Percentiles rank a stretch among this genome's conserved stretches.
Evolutionary conservation across 2,329 filamentous ascomycete genomes (phyloP).

Genomic region (Cordyceps sp.): DNA sequence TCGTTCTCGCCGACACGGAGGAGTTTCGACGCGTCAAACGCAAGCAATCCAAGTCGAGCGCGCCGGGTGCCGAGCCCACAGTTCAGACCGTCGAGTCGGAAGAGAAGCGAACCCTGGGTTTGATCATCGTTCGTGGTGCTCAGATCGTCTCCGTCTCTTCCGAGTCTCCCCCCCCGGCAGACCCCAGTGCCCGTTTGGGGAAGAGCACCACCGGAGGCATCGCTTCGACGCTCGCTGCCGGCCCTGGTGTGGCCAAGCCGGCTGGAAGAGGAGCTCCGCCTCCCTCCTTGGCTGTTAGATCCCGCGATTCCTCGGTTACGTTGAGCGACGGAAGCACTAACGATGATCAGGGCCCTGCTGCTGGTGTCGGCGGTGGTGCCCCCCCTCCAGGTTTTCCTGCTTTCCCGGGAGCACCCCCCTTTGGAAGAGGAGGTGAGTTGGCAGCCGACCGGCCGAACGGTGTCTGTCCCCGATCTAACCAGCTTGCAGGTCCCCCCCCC

Average conservation of each 20-base stretch:
- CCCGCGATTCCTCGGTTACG: not conserved
- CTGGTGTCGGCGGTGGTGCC: constrained; percentile 60
- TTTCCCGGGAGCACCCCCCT: constrained; percentile 31
- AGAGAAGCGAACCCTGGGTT: constrained; percentile 91
- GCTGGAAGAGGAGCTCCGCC: constrained; percentile 70
- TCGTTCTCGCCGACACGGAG: constrained; percentile 96
- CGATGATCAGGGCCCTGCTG: constrained; percentile 50
- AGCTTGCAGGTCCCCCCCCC: constrained; percentile 24
- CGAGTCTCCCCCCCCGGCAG: constrained; percentile 86
- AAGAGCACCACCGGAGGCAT: constrained; percentile 53
- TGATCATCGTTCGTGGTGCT: constrained; percentile 87
- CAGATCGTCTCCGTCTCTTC: constrained; percentile 91
- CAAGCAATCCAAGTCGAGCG: constrained; percentile 57
- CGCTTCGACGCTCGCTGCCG: constrained; percentile 57
- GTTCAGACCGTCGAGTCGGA: constrained; percentile 68
- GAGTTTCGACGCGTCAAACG: constrained; percentile 87
- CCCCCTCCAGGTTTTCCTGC: constrained; percentile 46
- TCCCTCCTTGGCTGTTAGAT: constrained; percentile 53
- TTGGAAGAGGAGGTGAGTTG: constrained; percentile 37
- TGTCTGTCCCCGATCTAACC: constrained; percentile 14
- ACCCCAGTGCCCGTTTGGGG: constrained; percentile 79
- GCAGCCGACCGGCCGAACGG: not conserved
- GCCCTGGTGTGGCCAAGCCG: constrained; percentile 79
- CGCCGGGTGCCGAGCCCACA: constrained; percentile 39
- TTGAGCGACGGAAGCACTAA: constrained; percentile 6